These are phyloP conservation scores for Pleurotus pulmonarius DNA, from an alignment of 768 basidiomycete genomes.

Conservation along the genomic window DNA sequence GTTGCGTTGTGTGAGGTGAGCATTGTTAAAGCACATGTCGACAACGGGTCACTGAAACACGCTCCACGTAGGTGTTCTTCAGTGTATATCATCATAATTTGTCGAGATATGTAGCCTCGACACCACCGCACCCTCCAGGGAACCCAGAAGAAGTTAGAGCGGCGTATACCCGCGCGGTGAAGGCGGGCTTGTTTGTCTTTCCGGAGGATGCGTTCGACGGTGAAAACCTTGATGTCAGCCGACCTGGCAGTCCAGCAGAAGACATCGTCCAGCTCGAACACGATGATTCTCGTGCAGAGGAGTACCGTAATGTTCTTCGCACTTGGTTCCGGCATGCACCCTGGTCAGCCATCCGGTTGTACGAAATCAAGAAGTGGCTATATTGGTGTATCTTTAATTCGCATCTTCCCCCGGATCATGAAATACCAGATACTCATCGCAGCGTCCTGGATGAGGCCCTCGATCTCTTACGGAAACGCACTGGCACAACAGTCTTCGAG, in stretches of 20 bases:
- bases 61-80: conserved; percentile 56
- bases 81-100: conserved; percentile 61
- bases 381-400: conserved; percentile 82
- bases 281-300: conserved; percentile 67
- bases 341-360: conserved; percentile 65
- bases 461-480: conserved; percentile 63
- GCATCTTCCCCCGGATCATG: conserved; percentile 48
- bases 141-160: conserved; percentile 53
- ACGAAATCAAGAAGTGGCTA: conserved; percentile 71
- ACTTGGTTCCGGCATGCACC: conserved; percentile 77
- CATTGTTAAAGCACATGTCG: not conserved
- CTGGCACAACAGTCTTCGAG: conserved; percentile 61
- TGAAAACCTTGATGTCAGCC: conserved; percentile 41
- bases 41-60: not conserved
- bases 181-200: conserved; percentile 57
- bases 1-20: conserved; percentile 59
- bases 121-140: conserved; percentile 39
- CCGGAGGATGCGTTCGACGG: conserved; percentile 52
- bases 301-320: conserved; percentile 65
- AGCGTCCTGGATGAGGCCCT: conserved; percentile 57
- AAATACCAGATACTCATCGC: conserved; percentile 42
- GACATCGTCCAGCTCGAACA: conserved; percentile 50
- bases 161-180: conserved; percentile 59
- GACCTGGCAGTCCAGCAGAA: conserved; percentile 63
- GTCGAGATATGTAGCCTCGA: conserved; percentile 41